Evolutionary conservation across 2,329 filamentous ascomycete genomes (phyloP).

Genomic region (Alternaria conjuncta): DNA sequence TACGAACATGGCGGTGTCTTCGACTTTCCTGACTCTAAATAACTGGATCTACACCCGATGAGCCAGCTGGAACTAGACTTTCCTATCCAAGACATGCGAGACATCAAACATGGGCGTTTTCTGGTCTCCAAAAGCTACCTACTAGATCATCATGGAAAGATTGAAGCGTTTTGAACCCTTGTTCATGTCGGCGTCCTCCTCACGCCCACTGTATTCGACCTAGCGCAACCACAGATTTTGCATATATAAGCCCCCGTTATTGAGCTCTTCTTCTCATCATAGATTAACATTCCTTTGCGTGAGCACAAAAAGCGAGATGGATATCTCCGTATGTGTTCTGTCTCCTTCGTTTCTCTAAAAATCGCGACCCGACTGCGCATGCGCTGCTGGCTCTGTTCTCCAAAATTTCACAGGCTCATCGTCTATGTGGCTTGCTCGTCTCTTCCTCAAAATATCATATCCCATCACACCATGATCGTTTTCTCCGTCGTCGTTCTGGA

Average conservation of each 20-base stretch:
- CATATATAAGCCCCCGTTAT: background rate
- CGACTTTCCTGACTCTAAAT: background rate
- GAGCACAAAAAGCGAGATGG: too few species aligned
- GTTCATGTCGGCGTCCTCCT: background rate
- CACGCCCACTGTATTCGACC: background rate
- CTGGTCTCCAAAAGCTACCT: background rate
- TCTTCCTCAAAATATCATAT: background rate
- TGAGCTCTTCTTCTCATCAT: background rate
- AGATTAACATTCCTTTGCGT: background rate
- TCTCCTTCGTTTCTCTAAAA: background rate
- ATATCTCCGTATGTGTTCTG: too few species aligned
- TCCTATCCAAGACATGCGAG: too few species aligned
- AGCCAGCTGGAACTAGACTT: background rate
- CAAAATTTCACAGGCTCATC: background rate
- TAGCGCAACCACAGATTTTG: background rate
- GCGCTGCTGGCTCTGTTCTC: background rate
- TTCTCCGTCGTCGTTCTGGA: background rate
- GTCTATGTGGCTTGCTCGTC: background rate
- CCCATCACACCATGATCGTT: background rate
- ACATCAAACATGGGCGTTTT: too few species aligned
- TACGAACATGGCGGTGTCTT: background rate
- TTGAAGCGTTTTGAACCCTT: fast-evolving
- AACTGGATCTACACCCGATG: background rate
- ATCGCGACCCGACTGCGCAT: too few species aligned
- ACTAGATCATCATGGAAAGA: too few species aligned